Evolutionary conservation across 2,329 filamentous ascomycete genomes (phyloP).

Genomic region (Colletotrichum scovillei): DNA sequence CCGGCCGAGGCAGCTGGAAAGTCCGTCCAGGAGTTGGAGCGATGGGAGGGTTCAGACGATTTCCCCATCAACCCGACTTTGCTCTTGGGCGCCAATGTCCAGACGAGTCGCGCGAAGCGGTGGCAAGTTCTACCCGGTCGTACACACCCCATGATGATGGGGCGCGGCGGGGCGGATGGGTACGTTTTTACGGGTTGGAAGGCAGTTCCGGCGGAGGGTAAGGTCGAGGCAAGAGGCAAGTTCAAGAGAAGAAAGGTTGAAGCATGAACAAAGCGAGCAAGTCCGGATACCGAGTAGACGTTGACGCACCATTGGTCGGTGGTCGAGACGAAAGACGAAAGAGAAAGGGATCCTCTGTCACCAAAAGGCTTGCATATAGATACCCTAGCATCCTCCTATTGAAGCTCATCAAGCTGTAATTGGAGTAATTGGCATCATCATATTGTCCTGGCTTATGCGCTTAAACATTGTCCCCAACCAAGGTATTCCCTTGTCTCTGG

Average conservation of each 20-base stretch:
- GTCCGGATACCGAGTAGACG: neutral
- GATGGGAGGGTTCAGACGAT: slow-evolving; percentile 73
- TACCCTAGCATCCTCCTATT: slow-evolving; percentile 24
- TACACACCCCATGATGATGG: slow-evolving; percentile 95
- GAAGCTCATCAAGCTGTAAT: slow-evolving; percentile 1
- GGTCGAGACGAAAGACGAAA: neutral
- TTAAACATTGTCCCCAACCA: slow-evolving; percentile 6
- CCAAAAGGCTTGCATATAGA: slow-evolving; percentile 21
- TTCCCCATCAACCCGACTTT: slow-evolving; percentile 91
- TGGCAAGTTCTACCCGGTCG: slow-evolving; percentile 94
- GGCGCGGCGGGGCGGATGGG: slow-evolving; percentile 86
- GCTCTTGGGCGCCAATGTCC: slow-evolving; percentile 81
- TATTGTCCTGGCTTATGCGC: slow-evolving; percentile 20
- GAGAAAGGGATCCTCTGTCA: neutral
- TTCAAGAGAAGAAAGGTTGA: slow-evolving; percentile 76
- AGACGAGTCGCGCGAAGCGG: slow-evolving; percentile 80
- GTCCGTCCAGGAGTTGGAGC: slow-evolving; percentile 61
- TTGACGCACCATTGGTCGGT: neutral
- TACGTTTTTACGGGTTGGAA: slow-evolving; percentile 88
- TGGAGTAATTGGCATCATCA: slow-evolving; percentile 27
- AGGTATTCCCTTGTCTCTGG: neutral
- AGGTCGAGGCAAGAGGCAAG: slow-evolving; percentile 85
- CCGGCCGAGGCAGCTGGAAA: slow-evolving; percentile 58
- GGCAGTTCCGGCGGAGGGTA: slow-evolving; percentile 82
- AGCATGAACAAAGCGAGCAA: slow-evolving; percentile 33